Conservation (phyloP, 352 stramenopile species). For the Globisporangium megalacanthum region DNA sequence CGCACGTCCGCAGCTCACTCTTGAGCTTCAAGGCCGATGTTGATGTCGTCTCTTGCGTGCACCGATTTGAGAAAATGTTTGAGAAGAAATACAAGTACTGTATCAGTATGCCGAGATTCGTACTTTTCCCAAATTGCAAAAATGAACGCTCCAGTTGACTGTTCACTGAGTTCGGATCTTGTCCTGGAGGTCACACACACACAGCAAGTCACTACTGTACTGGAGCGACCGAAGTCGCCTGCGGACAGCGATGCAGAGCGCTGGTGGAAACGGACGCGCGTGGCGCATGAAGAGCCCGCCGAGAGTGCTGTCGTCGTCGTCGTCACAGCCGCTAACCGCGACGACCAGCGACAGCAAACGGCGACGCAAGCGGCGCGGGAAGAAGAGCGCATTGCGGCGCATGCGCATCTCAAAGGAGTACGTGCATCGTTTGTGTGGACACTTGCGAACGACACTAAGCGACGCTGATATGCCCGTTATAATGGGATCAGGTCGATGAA, state of each 20-base stretch:
- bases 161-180: not conserved
- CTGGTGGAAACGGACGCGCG: not conserved
- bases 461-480: not conserved
- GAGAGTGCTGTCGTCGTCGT: not conserved
- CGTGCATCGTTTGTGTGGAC: conserved; percentile 3
- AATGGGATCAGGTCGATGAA: conserved; percentile 54
- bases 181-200: not conserved
- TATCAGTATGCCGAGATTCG: too few relatives aligned
- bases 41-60: not conserved
- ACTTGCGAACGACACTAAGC: not conserved
- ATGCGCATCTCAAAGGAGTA: conserved; percentile 71
- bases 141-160: too few relatives aligned
- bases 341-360: conserved; percentile 6
- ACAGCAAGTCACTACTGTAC: conserved; percentile 1
- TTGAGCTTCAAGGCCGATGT: too few relatives aligned
- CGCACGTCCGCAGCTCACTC: not conserved
- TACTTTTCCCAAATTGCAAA: too few relatives aligned
- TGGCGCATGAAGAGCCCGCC: conserved; percentile 9
- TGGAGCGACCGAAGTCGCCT: not conserved
- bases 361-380: conserved; percentile 14
- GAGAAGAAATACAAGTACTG: too few relatives aligned
- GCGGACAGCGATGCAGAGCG: too few relatives aligned
- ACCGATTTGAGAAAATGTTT: too few relatives aligned
- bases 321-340: conserved; percentile 9
- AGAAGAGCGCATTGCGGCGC: conserved; percentile 28